Evolutionary conservation across 2,329 filamentous ascomycete species (phyloP).

Genomic region (Diplodia scrobiculata): DNA sequence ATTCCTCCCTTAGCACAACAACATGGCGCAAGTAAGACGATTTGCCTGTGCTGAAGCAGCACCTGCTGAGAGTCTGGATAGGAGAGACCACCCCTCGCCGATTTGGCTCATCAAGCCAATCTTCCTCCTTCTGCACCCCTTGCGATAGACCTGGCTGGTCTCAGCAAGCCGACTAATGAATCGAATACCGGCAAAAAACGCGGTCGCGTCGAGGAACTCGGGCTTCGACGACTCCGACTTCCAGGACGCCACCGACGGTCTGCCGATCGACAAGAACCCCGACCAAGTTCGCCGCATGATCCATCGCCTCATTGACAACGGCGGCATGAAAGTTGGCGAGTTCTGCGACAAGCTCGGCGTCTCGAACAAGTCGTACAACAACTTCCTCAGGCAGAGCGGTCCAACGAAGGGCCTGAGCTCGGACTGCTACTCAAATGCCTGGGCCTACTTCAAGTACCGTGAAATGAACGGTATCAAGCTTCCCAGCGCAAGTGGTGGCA

Average conservation of each 20-base stretch:
- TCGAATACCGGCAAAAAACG: slow-evolving; percentile 1
- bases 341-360: slow-evolving; percentile 48
- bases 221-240: slow-evolving; percentile 4
- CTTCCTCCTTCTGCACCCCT: not conserved
- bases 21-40: not conserved
- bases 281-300: slow-evolving; percentile 49
- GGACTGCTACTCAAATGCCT: slow-evolving; percentile 37
- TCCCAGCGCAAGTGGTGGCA: slow-evolving; percentile 5
- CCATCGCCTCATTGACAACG: slow-evolving; percentile 46
- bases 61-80: not conserved
- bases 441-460: slow-evolving; percentile 54
- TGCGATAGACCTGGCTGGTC: too few relatives aligned
- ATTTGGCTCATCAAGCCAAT: not conserved
- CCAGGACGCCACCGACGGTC: not conserved
- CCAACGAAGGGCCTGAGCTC: slow-evolving; percentile 41
- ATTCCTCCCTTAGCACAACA: not conserved
- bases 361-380: slow-evolving; percentile 42
- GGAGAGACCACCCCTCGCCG: not conserved
- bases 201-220: not conserved
- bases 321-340: slow-evolving; percentile 51
- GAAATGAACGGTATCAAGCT: slow-evolving; percentile 53
- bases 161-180: not conserved
- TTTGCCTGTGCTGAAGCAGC: not conserved
- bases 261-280: slow-evolving; percentile 20
- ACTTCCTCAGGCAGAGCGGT: slow-evolving; percentile 56